Conservation (phyloP, 441 rosid genomes). For the Brassica hybrid region DNA sequence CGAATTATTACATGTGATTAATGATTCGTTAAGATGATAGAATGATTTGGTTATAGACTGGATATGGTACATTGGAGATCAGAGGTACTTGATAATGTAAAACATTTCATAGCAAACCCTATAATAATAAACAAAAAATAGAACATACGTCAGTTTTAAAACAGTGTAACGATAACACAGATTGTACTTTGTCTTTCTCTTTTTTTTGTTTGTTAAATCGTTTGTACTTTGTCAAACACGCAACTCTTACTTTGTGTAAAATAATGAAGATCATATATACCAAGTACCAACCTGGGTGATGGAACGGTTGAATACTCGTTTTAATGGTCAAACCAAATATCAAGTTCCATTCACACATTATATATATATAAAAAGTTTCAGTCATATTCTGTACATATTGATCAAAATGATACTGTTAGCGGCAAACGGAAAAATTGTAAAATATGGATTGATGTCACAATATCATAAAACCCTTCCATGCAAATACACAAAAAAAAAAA, state of each 20-base stretch:
- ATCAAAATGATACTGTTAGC: not conserved
- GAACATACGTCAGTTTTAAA: not conserved
- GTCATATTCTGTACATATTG: not conserved
- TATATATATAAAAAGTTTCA: not conserved
- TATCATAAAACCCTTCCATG: not conserved
- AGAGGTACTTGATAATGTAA: not conserved
- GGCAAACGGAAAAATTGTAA: not conserved
- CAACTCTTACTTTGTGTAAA: not conserved
- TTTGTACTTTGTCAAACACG: not conserved
- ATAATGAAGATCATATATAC: not conserved
- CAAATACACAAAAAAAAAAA: not conserved
- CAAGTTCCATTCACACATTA: not conserved
- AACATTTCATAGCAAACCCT: not conserved
- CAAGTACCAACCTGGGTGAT: not conserved
- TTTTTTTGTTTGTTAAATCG: not conserved
- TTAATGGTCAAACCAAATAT: not conserved
- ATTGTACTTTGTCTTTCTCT: too few relatives aligned
- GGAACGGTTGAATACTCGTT: conserved; percentile 1
- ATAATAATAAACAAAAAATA: not conserved
- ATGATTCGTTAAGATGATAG: conserved; percentile 1
- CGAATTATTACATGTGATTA: not conserved
- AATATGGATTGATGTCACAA: not conserved
- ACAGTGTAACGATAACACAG: not conserved
- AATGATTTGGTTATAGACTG: not conserved
- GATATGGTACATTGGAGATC: not conserved